These are phyloP conservation scores for Kazachstania viticola DNA, from an alignment of 805 yeast species.

Conservation along the genomic window DNA sequence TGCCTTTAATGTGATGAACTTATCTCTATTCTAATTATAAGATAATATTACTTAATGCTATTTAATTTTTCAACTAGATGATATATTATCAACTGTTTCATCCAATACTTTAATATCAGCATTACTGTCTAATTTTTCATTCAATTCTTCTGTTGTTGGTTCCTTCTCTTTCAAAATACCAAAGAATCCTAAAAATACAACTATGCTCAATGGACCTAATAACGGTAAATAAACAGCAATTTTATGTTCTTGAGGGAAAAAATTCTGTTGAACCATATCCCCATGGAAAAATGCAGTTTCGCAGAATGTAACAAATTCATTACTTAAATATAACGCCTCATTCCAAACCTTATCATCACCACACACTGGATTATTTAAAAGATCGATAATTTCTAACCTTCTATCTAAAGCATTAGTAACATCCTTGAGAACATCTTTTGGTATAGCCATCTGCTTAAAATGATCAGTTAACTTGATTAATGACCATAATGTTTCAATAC, in stretches of 20 bases:
- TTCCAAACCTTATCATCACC: conserved; percentile 31
- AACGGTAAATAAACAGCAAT: conserved; percentile 88
- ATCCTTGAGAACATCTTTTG: conserved; percentile 51
- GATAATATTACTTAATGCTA: no score
- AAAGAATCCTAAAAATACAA: conserved; percentile 40
- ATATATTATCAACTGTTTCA: no score
- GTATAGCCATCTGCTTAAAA: conserved; percentile 73
- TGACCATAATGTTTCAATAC: conserved; percentile 63
- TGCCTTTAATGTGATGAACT: no score
- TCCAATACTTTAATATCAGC: no score
- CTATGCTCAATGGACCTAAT: conserved; percentile 73
- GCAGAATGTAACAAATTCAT: conserved; percentile 26
- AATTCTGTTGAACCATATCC: conserved; percentile 90
- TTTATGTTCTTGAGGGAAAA: conserved; percentile 92
- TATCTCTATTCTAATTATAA: no score
- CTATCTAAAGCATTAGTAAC: conserved; percentile 41
- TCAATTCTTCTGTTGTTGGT: neutral
- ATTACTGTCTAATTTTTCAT: no score
- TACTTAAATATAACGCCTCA: conserved; percentile 48
- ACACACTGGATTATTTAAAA: conserved; percentile 19
- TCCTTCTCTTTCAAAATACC: conserved; percentile 33
- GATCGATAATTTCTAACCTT: conserved; percentile 23
- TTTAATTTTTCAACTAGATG: no score
- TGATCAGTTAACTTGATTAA: conserved; percentile 56
- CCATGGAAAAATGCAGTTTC: conserved; percentile 81